Percentiles rank a stretch among this genome's conserved stretches.
phyloP scores from a whole-genome alignment of 2,329 filamentous ascomycete genomes.

The Blumeriella jaapii region DNA sequence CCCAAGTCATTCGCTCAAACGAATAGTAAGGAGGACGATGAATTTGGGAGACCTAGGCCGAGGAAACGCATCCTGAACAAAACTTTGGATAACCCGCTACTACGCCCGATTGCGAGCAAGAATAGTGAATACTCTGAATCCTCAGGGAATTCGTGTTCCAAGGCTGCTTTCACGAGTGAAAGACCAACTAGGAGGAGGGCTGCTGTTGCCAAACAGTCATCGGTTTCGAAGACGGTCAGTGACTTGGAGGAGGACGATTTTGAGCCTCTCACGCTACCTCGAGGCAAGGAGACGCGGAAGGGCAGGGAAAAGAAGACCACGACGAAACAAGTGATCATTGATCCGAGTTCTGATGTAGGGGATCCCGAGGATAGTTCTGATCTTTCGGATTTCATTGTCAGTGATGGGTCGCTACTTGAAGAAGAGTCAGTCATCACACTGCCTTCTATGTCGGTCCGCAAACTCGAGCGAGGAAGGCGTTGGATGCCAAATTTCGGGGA shows the following conservation, averaged over 20 bases:
- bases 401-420: conserved; percentile 17
- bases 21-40: background rate
- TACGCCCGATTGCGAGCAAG: conserved; percentile 12
- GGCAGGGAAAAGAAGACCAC: background rate
- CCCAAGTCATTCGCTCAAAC: background rate
- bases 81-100: conserved; percentile 17
- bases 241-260: background rate
- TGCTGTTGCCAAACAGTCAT: background rate
- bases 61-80: conserved; percentile 19
- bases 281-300: background rate
- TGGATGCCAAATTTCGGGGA: conserved; percentile 1
- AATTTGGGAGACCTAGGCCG: conserved; percentile 6
- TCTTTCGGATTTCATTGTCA: conserved; percentile 25
- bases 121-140: background rate
- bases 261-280: no score
- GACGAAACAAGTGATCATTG: background rate
- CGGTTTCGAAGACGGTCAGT: background rate
- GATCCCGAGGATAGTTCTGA: conserved; percentile 1
- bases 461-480: conserved; percentile 20
- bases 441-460: conserved; percentile 19
- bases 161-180: background rate
- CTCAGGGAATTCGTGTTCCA: conserved; percentile 1
- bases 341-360: background rate
- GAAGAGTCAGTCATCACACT: conserved; percentile 15
- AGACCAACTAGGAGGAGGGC: no score